Base-by-base conservation (phyloP, 179 eudicot genomes). In the Beta macrorhiza region DNA sequence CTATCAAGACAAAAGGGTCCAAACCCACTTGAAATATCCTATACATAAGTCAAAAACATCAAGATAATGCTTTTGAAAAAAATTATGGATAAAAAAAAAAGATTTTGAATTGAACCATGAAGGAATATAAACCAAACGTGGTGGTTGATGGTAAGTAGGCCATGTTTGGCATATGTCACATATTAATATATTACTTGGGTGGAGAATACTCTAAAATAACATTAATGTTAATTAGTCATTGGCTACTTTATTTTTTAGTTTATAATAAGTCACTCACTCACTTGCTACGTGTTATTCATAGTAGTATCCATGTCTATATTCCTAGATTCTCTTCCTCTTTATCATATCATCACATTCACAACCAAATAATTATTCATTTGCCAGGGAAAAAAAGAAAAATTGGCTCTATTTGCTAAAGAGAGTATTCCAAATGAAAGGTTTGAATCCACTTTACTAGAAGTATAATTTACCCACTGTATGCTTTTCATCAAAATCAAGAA, bases 121-220 rank as follows among this genome's bases (percentile, higher is more conserved):
- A 53, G 20, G 19, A 25, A 20, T 51, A 73, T 56, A 12, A 22
- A 73, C 76, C 76, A 73, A 73, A 73, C 8, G 20, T 73, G 16
- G 58, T 53, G 76, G 63, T 53, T 73, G 47, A 51, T 19, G 2
- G 58, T 13, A 37, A 44, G 53, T 73, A 53, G 45, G 49, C 45
- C 76, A 73, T 14, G 47, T 53, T 53, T 73, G 76, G 76, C 76
- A 73, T 49, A 49, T 73, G 76, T 73, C 76, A 73, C 76, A 29
- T 70, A 53, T 12, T 11, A 17, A 29, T 70, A 53, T 12, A 3
- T 17, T 37, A 56, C 19, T 73, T n/a, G 4, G 52, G 76, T 73
- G 63, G 63, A 53, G 62, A 73, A 73, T 52, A 53, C 76, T 73
- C 29, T 73, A 25, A 37, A 37, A 37, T 37, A 37, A 37, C 2